Conservation (phyloP, 2,329 filamentous ascomycete genomes). For the Lachnellula arida region DNA sequence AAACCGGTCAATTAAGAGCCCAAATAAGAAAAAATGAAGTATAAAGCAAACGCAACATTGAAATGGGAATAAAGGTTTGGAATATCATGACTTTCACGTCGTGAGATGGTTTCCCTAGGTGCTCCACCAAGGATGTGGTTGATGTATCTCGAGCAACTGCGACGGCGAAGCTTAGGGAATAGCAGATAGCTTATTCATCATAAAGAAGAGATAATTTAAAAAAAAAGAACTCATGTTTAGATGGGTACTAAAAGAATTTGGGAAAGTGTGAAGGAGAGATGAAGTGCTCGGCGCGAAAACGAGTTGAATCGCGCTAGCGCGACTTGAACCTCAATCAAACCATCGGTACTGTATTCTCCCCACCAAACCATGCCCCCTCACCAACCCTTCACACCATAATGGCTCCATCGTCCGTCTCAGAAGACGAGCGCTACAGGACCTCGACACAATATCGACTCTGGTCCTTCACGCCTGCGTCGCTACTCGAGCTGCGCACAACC, state of each 20-base stretch:
- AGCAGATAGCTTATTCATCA: no score
- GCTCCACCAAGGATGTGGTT: no score
- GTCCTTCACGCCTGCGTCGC: conserved; percentile 76
- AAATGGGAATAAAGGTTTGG: neutral
- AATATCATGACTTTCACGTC: neutral
- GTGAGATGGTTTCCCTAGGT: no score
- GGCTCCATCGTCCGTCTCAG: conserved; percentile 32
- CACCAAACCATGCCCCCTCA: neutral
- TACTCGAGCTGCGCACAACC: conserved; percentile 66
- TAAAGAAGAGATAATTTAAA: no score
- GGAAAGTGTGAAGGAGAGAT: neutral
- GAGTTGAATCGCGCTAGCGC: neutral
- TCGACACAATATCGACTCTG: conserved; percentile 89
- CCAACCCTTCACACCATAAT: neutral
- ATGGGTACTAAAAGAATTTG: neutral
- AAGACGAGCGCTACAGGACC: conserved; percentile 86
- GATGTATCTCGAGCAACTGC: no score
- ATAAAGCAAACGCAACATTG: neutral
- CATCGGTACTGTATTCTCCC: neutral
- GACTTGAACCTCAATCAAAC: neutral
- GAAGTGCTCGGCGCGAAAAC: neutral
- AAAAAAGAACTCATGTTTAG: no score
- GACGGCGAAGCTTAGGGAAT: no score
- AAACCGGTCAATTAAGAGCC: no score
- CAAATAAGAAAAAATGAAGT: neutral